Evolutionary conservation across 208 protist genomes (phyloP).

Genomic region (Borovskyia barvae): DNA sequence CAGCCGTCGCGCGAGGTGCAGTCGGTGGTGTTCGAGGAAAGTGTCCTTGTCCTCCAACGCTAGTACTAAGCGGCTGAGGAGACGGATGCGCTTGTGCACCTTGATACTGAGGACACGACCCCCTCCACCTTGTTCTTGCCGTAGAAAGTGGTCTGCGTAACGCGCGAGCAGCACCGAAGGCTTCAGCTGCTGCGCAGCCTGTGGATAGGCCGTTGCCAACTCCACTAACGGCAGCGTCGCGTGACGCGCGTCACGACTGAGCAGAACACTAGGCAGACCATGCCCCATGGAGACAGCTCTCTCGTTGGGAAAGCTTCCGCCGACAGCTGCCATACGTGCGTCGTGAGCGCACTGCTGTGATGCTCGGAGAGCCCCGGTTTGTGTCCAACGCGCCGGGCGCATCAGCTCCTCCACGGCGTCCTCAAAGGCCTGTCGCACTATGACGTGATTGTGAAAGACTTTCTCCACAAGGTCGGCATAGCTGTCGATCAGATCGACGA

Average conservation of each 20-base stretch:
- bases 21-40: conserved; percentile 55
- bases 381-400: conserved; percentile 48
- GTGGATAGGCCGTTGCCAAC: conserved; percentile 9
- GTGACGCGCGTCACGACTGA: conserved; percentile 43
- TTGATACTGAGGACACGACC: conserved; percentile 17
- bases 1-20: conserved; percentile 48
- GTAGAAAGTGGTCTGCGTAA: conserved; percentile 43
- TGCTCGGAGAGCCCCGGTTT: conserved; percentile 22
- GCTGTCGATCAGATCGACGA: conserved; percentile 17
- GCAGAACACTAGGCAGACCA: conserved; percentile 40
- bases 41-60: conserved; percentile 66
- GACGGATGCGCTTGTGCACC: conserved; percentile 12
- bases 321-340: conserved; percentile 8
- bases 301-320: background rate
- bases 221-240: conserved; percentile 28
- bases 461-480: conserved; percentile 40
- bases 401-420: conserved; percentile 55
- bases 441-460: conserved; percentile 31
- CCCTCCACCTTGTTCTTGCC: conserved; percentile 15
- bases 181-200: conserved; percentile 24
- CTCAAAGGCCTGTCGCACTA: conserved; percentile 35
- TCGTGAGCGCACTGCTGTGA: conserved; percentile 24
- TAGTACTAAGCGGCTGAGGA: conserved; percentile 34
- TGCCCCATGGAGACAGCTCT: background rate
- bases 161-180: conserved; percentile 40